A percentile compares a stretch with the other conserved stretches of the same genome.
Evolutionary conservation across 257 asterid genomes (phyloP).

Genomic region (Parsonsia alboflavescens): DNA sequence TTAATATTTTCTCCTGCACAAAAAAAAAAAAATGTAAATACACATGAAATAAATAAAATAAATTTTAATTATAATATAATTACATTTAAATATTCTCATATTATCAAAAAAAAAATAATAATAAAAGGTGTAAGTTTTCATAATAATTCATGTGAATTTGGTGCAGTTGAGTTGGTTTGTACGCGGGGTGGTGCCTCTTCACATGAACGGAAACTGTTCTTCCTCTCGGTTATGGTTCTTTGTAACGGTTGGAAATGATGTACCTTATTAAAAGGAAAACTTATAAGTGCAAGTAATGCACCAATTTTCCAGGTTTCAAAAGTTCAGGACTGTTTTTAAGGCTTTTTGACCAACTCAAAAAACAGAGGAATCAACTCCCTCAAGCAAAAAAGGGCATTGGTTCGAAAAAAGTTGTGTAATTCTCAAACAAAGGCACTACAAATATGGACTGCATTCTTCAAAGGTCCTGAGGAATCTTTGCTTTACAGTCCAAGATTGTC

Average conservation of each 20-base stretch:
- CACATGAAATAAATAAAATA: no score
- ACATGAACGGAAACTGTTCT: neutral
- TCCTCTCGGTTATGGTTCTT: neutral
- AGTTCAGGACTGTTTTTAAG: neutral
- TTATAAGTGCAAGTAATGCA: neutral
- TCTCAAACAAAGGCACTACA: neutral
- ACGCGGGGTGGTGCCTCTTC: neutral
- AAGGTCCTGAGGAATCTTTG: neutral
- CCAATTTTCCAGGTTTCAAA: neutral
- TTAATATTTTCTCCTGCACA: no score
- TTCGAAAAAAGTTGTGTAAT: neutral
- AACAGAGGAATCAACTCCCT: neutral
- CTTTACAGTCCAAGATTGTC: conserved; percentile 11
- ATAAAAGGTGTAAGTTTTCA: no score
- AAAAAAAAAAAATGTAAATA: no score
- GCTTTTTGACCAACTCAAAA: neutral
- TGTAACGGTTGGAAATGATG: neutral
- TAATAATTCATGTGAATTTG: no score
- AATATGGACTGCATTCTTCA: neutral
- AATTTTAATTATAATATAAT: no score
- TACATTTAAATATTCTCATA: no score
- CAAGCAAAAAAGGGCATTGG: neutral
- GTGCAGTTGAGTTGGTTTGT: neutral
- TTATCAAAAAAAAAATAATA: no score
- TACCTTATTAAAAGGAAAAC: no score